Base-by-base conservation (phyloP, 805 yeast genomes). In the Myxozyma monticola region DNA sequence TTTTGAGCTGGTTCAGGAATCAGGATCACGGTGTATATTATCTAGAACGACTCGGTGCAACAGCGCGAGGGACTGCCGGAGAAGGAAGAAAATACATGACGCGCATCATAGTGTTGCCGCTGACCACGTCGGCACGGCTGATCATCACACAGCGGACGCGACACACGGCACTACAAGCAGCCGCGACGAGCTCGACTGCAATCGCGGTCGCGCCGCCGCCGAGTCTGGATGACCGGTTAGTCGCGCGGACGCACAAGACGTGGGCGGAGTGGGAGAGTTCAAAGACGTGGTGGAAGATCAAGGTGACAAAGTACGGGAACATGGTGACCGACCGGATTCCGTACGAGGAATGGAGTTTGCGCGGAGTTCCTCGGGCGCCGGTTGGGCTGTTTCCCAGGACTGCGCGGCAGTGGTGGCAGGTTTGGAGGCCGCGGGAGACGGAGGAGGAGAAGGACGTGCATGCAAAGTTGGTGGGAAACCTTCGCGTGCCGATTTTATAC, bases 261-360 rank as follows among this genome's bases (percentile, higher is more conserved):
- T 90, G 96, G 96, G 64, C 65, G 30, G 78, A 76, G 44, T 65
- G 90, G 64, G 74, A 71, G 37, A 64, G 67, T 0, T 84, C 95
- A 0, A 74, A 81, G 1, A 68, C 72, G 33, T 63, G 71, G 8
- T 68, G 84, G 61, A 88, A 88, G 65, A 71, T 76, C 56, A 74
- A 72, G 46, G 76, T 89, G 38, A 88, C 85, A 2, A 43, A 63
- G 2, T 71, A 72, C 54, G 77, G 83, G 14, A 75, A 78, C 37
- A 66, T 65, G 47, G 72, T 84, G 34, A 66, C 89, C 58, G 76
- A 78, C 45, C 73, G 79, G 20, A 79, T 86, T 5, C 88, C 91
- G 1, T 90, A 91, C 79, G 81, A 83, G 57, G 98, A 90, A 63
- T 77, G 79, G 61, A 78, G 88, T 39, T 71, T 90, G 51, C 74